These are phyloP conservation scores for Holtermannia corniformis DNA, from an alignment of 768 basidiomycete genomes.

Conservation along the genomic window DNA sequence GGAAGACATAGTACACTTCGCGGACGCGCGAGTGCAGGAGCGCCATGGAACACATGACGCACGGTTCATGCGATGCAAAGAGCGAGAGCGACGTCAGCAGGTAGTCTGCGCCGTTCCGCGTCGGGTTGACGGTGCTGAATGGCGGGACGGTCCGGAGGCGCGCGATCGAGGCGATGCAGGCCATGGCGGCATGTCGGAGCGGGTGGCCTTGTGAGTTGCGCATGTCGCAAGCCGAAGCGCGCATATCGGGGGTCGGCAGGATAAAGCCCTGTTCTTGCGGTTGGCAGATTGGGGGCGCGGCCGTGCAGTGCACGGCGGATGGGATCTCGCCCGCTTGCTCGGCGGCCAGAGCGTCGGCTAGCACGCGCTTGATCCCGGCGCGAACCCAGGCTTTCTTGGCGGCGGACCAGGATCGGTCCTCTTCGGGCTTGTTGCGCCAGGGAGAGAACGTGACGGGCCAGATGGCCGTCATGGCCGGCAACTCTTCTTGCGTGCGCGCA, in stretches of 20 bases:
- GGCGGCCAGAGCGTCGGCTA: slow-evolving; percentile 49
- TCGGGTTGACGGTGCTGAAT: slow-evolving; percentile 28
- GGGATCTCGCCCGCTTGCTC: slow-evolving; percentile 59
- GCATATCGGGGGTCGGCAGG: slow-evolving; percentile 37
- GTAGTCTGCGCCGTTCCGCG: slow-evolving; percentile 68
- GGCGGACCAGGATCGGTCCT: slow-evolving; percentile 55
- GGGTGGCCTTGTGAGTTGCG: slow-evolving; percentile 61
- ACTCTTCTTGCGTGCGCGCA: slow-evolving; percentile 59
- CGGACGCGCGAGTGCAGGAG: slow-evolving; percentile 88
- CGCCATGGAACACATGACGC: slow-evolving; percentile 97
- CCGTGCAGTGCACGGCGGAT: slow-evolving; percentile 61
- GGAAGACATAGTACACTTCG: slow-evolving; percentile 57
- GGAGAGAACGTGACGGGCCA: slow-evolving; percentile 56
- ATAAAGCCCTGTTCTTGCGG: slow-evolving; percentile 33
- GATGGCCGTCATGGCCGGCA: slow-evolving; percentile 57
- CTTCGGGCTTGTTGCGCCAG: slow-evolving; percentile 47
- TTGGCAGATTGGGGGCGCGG: slow-evolving; percentile 20
- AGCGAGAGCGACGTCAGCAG: slow-evolving; percentile 73
- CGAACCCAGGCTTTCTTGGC: slow-evolving; percentile 65
- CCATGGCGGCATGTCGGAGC: slow-evolving; percentile 74
- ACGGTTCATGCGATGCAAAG: slow-evolving; percentile 93
- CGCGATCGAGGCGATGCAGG: slow-evolving; percentile 44
- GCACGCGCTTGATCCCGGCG: slow-evolving; percentile 53
- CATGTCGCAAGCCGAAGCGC: slow-evolving; percentile 55
- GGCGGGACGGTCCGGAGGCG: slow-evolving; percentile 35